These are phyloP conservation scores for Allodekkera sacchari DNA, from an alignment of 805 yeast genomes.

Conservation along the genomic window DNA sequence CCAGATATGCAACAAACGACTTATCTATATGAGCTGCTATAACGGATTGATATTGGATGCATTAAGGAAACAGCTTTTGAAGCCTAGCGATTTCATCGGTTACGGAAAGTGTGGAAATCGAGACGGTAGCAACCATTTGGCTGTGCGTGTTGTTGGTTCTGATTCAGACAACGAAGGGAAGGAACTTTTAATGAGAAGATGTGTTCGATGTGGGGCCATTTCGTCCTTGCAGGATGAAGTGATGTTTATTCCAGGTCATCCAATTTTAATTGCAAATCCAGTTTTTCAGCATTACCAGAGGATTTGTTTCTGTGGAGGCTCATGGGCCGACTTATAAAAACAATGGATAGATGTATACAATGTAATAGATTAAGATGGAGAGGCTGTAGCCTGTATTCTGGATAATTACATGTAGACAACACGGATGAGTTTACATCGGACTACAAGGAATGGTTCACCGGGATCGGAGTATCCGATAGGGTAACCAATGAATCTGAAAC, in stretches of 20 bases:
- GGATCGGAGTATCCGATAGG: no score
- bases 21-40: slow-evolving; percentile 14
- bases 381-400: no score
- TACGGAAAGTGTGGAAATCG: slow-evolving; percentile 1
- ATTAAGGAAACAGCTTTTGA: slow-evolving; percentile 23
- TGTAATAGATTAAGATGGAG: background rate
- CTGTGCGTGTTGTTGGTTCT: no score
- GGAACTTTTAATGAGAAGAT: slow-evolving; percentile 20
- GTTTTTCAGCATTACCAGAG: slow-evolving; percentile 39
- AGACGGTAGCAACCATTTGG: background rate
- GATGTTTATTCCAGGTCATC: slow-evolving; percentile 21
- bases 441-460: no score
- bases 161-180: no score
- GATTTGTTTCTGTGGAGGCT: slow-evolving; percentile 71
- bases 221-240: slow-evolving; percentile 30
- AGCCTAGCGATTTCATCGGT: slow-evolving; percentile 18
- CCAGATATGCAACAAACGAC: slow-evolving; percentile 8
- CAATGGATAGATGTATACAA: background rate
- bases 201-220: slow-evolving; percentile 27
- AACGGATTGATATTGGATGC: slow-evolving; percentile 25
- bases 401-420: no score
- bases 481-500: no score
- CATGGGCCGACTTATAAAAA: slow-evolving; percentile 47
- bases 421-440: no score
- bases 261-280: slow-evolving; percentile 21